Evolutionary conservation across 169 alveolate genomes (phyloP), one percentile per base, ranked within the genome.

Genomic region (Theileria orientalis): DNA sequence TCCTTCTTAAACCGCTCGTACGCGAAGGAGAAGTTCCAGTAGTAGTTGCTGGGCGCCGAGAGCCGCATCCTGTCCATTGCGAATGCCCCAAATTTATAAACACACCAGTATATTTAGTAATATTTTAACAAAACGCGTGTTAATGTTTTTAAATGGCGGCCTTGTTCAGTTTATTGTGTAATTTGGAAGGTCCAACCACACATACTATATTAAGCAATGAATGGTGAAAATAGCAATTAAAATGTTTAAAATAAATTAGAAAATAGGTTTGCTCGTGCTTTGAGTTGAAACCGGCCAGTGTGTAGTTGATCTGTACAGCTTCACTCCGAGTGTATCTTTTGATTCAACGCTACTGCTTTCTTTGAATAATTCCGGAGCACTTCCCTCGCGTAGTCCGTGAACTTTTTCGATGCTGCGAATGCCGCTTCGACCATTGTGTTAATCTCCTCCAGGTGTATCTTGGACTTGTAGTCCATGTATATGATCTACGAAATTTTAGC

Each of bases 381-480:
- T 16, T 74, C 66, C 47, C 49, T 79, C 25, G 83, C 87, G 71
- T 68, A 37, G 11, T 21, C 44, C 23, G 67, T 71, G 68, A 79
- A 79, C 42, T 37, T 42, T 32, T 30, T 63, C 29, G 87, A 52
- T 19, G 68, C 83, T 23, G 23, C 3, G n/a, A 79, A 40, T 6
- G 70, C 33, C 11, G 42, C 11, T 11, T 71, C 62, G 8, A 79
- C 40, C 44, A 79, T 42, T 21, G 21, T 74, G 5, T 16, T 35
- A n/a, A 71, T 33, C 5, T 74, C 69, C 47, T 71, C 68, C 23
- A 79, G 67, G 5, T 85, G 56, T 32, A 68, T 44, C 49, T 79
- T 64, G 9, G 87, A 79, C 59, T 47, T 61, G 35, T 68, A 51
- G 32, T 79, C 87, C 40, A 79, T 30, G 71, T 79, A 69, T 27